A percentile compares a stretch with the other conserved stretches of the same genome.
Evolutionary conservation across 805 yeast genomes (phyloP).

Genomic region (Wickerhamiella siamensis): DNA sequence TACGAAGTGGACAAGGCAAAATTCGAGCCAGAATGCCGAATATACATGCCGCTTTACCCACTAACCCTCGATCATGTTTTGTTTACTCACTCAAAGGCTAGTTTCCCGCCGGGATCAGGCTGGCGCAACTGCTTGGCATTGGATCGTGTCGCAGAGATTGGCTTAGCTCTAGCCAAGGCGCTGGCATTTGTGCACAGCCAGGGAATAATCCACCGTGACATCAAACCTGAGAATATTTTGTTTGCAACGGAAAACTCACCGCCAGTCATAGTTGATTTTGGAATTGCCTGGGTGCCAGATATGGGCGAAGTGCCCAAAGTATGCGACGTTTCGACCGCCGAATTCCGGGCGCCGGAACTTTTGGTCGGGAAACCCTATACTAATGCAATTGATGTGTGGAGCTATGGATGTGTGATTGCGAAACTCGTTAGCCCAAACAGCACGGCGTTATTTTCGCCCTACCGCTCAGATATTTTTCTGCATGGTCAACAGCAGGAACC

Average conservation of each 20-base stretch:
- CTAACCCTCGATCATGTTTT: constrained; percentile 27
- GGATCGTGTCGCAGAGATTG: constrained; percentile 19
- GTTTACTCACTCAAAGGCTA: constrained; percentile 24
- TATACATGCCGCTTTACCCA: constrained; percentile 31
- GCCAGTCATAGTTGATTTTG: constrained; percentile 46
- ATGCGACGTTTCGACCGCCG: constrained; percentile 46
- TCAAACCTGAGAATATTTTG: constrained; percentile 65
- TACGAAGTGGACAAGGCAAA: constrained; percentile 6
- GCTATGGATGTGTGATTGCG: constrained; percentile 49
- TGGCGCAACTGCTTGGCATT: constrained; percentile 28
- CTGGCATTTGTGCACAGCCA: constrained; percentile 16
- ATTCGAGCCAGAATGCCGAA: constrained; percentile 17
- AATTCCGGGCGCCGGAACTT: constrained; percentile 63
- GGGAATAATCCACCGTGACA: constrained; percentile 28
- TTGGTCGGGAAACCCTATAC: constrained; percentile 45
- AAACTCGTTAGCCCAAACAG: constrained; percentile 32
- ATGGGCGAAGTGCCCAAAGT: constrained; percentile 24
- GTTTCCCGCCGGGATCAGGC: constrained; percentile 21
- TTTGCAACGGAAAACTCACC: constrained; percentile 29
- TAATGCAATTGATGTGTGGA: constrained; percentile 54
- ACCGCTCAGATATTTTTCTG: constrained; percentile 42
- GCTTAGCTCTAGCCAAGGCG: constrained; percentile 12
- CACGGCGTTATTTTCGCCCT: constrained; percentile 28
- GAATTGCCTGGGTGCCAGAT: constrained; percentile 36
- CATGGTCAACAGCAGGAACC: constrained; percentile 37